Evolutionary conservation across 805 yeast species (phyloP), one percentile per base, ranked within the genome.

Genomic region (Metschnikowia noctiluminum): DNA sequence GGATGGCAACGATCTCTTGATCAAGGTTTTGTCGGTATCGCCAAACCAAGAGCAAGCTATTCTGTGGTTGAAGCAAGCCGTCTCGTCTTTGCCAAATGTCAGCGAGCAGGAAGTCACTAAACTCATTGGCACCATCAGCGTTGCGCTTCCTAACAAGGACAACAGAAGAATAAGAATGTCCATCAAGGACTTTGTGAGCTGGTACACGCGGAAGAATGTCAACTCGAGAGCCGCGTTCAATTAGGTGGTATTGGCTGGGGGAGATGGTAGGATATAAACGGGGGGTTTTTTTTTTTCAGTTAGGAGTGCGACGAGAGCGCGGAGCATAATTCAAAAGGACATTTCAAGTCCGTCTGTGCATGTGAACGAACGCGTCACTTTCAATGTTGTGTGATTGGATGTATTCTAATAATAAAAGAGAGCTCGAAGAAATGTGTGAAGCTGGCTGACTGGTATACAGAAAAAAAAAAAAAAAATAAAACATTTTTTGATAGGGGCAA

Each of bases 121-220:
- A 61, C 72, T 90, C 52, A 59, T 84, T 32, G 70, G 71, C 8
- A 75, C 83, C 1, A 73, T 85, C 6, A 75, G 74, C n/a, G 71
- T 69, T 12, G 86, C 94, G 0, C 69, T 88, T 43, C 77, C 74
- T 35, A 80, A 84, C 26, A 84, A 80, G 58, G 91, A 89, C 65
- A 82, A 75, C 64, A 79, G 92, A 63, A 79, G 88, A 54, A 81
- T 89, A 27, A 79, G 96, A 58, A 72, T 81, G 3, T 77, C 87
- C 40, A 70, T 91, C 46, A 80, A 82, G 59, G 92, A 86, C 62
- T 92, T 91, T 62, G 81, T 88, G 36, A 81, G 77, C 46, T 87
- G 96, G 94, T 90, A 89, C 66, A 70, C 84, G 31, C 74, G 96
- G 57, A 85, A 89, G 63, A 86, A 88, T 58, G 78, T 88, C 21